Evolutionary conservation across 169 alveolate genomes (phyloP).

Genomic region (Babesia caballi): DNA sequence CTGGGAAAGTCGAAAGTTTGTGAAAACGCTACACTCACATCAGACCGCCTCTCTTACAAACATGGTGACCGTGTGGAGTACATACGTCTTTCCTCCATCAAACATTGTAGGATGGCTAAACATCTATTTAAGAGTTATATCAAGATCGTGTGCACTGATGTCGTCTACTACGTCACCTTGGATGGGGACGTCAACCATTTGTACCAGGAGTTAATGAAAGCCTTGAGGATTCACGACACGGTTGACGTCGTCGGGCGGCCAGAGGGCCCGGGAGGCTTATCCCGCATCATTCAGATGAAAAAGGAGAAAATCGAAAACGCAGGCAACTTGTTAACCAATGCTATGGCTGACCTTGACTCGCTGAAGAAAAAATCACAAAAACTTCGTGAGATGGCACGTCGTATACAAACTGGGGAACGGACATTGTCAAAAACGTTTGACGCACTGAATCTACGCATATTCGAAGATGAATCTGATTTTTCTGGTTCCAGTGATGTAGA

Average conservation of each 20-base stretch:
- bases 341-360: conserved; percentile 15
- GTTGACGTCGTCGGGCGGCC: conserved; percentile 6
- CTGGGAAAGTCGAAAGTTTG: conserved; percentile 14
- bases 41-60: conserved; percentile 15
- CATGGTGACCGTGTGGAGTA: background rate
- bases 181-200: conserved; percentile 15
- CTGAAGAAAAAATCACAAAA: conserved; percentile 35
- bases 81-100: conserved; percentile 26
- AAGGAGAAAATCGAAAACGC: conserved; percentile 25
- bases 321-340: background rate
- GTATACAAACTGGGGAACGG: background rate
- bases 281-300: conserved; percentile 27
- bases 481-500: background rate
- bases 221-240: conserved; percentile 14
- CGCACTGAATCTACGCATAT: background rate
- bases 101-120: background rate
- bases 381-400: conserved; percentile 4
- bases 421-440: background rate
- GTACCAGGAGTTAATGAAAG: conserved; percentile 12
- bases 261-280: conserved; percentile 26
- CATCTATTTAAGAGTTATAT: conserved; percentile 1
- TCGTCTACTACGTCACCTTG: conserved; percentile 9
- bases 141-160: conserved; percentile 13
- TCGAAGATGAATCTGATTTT: background rate
- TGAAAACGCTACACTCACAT: conserved; percentile 26